These are phyloP conservation scores for Apostasia ramifera DNA, from an alignment of 106 monocot species.

Conservation along the genomic window DNA sequence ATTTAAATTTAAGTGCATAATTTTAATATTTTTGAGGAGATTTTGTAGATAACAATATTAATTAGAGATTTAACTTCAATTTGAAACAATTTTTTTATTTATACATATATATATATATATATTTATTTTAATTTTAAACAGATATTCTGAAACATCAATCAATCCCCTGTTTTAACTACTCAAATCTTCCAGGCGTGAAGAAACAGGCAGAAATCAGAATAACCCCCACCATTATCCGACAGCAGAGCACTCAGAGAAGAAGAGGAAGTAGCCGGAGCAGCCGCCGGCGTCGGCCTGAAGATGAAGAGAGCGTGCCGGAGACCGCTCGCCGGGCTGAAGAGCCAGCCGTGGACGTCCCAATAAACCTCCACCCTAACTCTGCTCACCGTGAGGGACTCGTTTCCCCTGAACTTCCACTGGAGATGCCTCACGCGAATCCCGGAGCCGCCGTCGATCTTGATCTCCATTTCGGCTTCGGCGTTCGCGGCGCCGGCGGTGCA, in stretches of 20 bases:
- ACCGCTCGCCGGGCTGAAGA: conserved; percentile 37
- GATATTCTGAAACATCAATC: too few species aligned
- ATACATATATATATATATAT: too few species aligned
- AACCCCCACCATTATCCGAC: not conserved
- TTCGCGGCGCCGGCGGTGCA: not conserved
- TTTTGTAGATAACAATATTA: too few species aligned
- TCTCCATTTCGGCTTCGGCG: conserved; percentile 37
- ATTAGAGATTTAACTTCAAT: too few species aligned
- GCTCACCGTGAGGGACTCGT: conserved; percentile 30
- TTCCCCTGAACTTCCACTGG: conserved; percentile 87
- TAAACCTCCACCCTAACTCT: conserved; percentile 48
- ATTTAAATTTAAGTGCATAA: too few species aligned
- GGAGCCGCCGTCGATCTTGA: conserved; percentile 41
- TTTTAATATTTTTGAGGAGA: too few species aligned
- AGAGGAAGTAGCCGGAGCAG: not conserved
- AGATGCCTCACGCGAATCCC: conserved; percentile 49
- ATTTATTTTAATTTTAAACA: too few species aligned
- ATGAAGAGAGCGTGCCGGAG: conserved; percentile 61
- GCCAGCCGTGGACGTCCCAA: conserved; percentile 82
- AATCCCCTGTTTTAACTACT: too few species aligned
- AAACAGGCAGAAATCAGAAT: conserved; percentile 35
- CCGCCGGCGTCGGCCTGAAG: conserved; percentile 33
- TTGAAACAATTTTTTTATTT: too few species aligned
- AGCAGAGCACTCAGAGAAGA: conserved; percentile 1
- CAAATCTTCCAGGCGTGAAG: conserved; percentile 68